Base-by-base conservation (phyloP, 768 basidiomycete species). In the Glaciozyma martinii region DNA sequence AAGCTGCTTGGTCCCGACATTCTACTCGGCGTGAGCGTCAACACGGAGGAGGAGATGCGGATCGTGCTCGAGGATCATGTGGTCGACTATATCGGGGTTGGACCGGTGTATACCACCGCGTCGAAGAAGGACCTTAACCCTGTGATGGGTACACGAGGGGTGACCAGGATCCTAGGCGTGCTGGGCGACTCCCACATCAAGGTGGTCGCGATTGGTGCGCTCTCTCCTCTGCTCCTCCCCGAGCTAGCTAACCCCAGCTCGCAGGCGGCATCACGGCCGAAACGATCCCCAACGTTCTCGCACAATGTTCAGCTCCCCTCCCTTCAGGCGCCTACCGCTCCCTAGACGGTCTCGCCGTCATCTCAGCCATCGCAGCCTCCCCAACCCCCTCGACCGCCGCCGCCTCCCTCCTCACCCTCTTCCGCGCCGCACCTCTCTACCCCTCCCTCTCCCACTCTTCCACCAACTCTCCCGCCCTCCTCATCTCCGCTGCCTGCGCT, bases 41-140 rank as follows among this genome's bases (percentile, higher is more conserved):
- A 85, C 68, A 85, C 82, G 29, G 67, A 81, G 18, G 80, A 82
- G 13, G 86, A 95, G 60, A 83, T 87, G 37, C 77, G 77, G 50
- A 75, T 77, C 40, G 90, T 90, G 0, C 75, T 86, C 12, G 76
- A 74, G n/a, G 59, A 80, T 61, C 82, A 83, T 23, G 82, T 83
- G 3, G 89, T 80, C 0, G 90, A 95, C 75, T 95, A 93, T 73
- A 80, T 95, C 53, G 91, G 93, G 1, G 84, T 95, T 33, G 92
- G 92, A 9, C 81, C 93, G 0, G 83, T 90, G 3, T 94, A 85
- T 82, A 79, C 79, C 8, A 97, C 92, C 1, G 78, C 80, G 55
- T 91, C 88, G 37, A 97, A 97, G 75, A 80, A 83, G 66, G 80
- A 89, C 64, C 81, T 81, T 1, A 84, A 78, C 50, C 81, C 83